phyloP scores from a whole-genome alignment of 2,329 filamentous ascomycete genomes.

The Colletotrichum spaethianum region DNA sequence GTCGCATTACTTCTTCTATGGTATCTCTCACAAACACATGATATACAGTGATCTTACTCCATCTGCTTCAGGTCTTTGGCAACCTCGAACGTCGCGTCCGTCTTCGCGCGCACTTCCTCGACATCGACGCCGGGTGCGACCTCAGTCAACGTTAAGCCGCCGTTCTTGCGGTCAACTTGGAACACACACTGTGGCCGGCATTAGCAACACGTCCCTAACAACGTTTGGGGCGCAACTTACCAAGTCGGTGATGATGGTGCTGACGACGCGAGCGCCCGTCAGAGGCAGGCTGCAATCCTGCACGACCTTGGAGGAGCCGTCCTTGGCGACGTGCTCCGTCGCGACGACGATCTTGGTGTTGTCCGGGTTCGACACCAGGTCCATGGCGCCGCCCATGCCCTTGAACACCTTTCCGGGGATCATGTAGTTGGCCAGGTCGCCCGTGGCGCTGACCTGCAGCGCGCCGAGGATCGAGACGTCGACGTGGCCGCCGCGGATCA shows the following conservation, averaged over 20 bases:
- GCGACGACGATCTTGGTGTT: slow-evolving; percentile 81
- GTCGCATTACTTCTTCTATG: slow-evolving; percentile 16
- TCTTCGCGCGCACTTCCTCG: slow-evolving; percentile 79
- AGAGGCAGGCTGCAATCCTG: slow-evolving; percentile 74
- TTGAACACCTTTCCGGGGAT: slow-evolving; percentile 90
- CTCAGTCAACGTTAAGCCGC: slow-evolving; percentile 77
- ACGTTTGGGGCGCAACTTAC: slow-evolving; percentile 59
- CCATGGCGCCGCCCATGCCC: slow-evolving; percentile 88
- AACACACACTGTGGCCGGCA: slow-evolving; percentile 71
- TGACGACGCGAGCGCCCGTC: slow-evolving; percentile 77
- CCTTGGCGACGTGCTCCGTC: slow-evolving; percentile 79
- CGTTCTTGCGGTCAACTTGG: slow-evolving; percentile 74
- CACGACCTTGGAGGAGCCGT: slow-evolving; percentile 77
- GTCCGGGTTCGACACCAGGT: slow-evolving; percentile 79
- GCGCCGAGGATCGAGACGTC: slow-evolving; percentile 88
- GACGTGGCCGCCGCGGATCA: slow-evolving; percentile 89
- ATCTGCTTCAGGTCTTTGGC: slow-evolving; percentile 68
- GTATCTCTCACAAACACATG: slow-evolving; percentile 24
- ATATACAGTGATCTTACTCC: slow-evolving; percentile 49
- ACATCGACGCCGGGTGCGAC: slow-evolving; percentile 77
- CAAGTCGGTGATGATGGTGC: slow-evolving; percentile 81
- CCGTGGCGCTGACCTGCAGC: slow-evolving; percentile 83
- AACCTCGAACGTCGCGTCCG: slow-evolving; percentile 76
- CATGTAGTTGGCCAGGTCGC: slow-evolving; percentile 92
- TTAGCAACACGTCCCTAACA: background rate